Conservation (phyloP, 2,329 filamentous ascomycete species). For the Chrysosporium keratinophilum region DNA sequence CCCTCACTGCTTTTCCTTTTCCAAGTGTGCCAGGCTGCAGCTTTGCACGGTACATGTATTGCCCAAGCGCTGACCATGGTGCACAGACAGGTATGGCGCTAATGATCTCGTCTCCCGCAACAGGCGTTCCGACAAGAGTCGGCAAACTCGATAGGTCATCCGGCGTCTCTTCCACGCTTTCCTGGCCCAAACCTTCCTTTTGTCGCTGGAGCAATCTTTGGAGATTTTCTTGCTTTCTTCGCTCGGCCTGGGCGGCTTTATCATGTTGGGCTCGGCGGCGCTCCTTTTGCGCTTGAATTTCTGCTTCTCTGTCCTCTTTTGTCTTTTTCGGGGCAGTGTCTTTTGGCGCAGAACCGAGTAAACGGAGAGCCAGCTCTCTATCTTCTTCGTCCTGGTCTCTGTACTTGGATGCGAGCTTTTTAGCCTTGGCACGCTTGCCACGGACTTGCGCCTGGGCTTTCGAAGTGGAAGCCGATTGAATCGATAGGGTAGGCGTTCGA, state of each 20-base stretch:
- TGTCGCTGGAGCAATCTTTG: slow-evolving; percentile 62
- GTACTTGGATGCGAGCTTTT: slow-evolving; percentile 83
- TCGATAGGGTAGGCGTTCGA: slow-evolving; percentile 19
- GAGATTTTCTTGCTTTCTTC: slow-evolving; percentile 58
- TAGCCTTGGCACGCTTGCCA: slow-evolving; percentile 71
- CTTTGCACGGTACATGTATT: slow-evolving; percentile 90
- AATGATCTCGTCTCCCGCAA: slow-evolving; percentile 65
- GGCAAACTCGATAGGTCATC: slow-evolving; percentile 51
- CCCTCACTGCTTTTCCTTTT: slow-evolving; percentile 88
- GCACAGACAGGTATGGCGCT: slow-evolving; percentile 53
- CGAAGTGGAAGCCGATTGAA: slow-evolving; percentile 7
- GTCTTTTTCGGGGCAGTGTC: slow-evolving; percentile 48
- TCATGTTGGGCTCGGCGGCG: slow-evolving; percentile 72
- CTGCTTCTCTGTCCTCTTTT: slow-evolving; percentile 59
- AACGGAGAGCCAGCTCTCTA: slow-evolving; percentile 65
- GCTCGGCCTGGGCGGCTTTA: slow-evolving; percentile 53
- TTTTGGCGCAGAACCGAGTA: slow-evolving; percentile 61
- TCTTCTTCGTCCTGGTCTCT: slow-evolving; percentile 93
- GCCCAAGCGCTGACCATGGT: slow-evolving; percentile 51
- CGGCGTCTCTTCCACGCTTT: slow-evolving; percentile 39
- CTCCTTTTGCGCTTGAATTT: slow-evolving; percentile 59
- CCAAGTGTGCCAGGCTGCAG: slow-evolving; percentile 81
- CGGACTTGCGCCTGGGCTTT: slow-evolving; percentile 37
- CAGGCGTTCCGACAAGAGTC: slow-evolving; percentile 60
- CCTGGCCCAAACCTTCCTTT: slow-evolving; percentile 49